Percentiles rank a stretch among this genome's conserved stretches.
These are phyloP conservation scores for Dothiorella sarmentorum DNA, from an alignment of 2,329 filamentous ascomycete genomes.

Conservation along the genomic window DNA sequence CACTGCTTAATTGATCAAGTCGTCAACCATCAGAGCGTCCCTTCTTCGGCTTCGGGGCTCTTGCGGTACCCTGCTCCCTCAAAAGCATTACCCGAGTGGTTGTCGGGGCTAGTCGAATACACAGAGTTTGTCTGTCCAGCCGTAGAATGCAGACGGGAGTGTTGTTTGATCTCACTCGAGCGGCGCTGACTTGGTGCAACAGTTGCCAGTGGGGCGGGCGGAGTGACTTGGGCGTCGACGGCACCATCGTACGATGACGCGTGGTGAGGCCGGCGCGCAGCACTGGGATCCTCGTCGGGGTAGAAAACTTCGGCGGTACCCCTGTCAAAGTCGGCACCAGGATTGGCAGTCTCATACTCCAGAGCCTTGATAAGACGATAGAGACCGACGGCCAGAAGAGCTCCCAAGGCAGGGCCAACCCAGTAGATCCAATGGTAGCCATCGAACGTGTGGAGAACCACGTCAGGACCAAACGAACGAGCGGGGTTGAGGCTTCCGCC, in stretches of 20 bases:
- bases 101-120: neutral
- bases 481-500: constrained; percentile 49
- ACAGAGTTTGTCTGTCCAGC: neutral
- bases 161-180: neutral
- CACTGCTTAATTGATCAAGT: neutral
- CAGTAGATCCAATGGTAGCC: constrained; percentile 52
- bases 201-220: neutral
- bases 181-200: neutral
- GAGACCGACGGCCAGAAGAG: constrained; percentile 46
- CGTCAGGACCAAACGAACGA: constrained; percentile 48
- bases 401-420: constrained; percentile 46
- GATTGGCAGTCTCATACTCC: constrained; percentile 51
- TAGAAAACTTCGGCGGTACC: constrained; percentile 37
- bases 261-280: neutral
- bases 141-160: neutral
- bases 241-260: neutral
- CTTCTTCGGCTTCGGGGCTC: neutral
- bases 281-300: constrained; percentile 32
- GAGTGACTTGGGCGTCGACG: neutral
- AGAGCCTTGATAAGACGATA: constrained; percentile 49
- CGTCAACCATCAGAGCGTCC: no score
- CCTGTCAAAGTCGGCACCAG: constrained; percentile 47
- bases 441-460: constrained; percentile 42
- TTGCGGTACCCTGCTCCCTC: neutral
- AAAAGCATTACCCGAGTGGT: neutral